Evolutionary conservation across 768 basidiomycete genomes (phyloP), one percentile per base, ranked within the genome.

Genomic region (Auriscalpium microsporum): DNA sequence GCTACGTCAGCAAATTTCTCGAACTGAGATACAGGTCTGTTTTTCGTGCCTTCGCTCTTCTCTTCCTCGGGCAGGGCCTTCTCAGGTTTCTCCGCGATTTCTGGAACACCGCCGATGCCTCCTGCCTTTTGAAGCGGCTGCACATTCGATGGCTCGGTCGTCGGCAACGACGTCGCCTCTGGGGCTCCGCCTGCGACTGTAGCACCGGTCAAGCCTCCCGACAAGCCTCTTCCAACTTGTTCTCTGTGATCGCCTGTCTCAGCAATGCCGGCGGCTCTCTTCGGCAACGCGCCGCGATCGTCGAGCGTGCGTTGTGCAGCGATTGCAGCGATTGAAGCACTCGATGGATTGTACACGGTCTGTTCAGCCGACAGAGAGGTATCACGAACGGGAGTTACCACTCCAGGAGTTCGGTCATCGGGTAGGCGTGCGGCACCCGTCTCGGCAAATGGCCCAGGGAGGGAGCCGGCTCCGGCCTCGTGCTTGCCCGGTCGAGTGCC

Each of bases 81-180:
- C 9, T 44, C 28, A 48, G 23, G 50, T 23, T 60, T 52, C 5
- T 50, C 48, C 10, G 40, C 54, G 42, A 10, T n/a, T 19, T 63
- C 66, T 8, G 62, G 64, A 17, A 66, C 63, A 13, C 58, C 53
- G 46, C 65, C 66, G 6, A 51, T 64, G 13, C 65, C 66, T 16
- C 51, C 62, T n/a, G 61, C 59, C 52, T 52, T 60, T 50, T 65
- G 65, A 4, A 54, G 45, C 4, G 60, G 13, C 16, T 34, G 35
- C 2, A 60, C 57, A 11, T 66, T 64, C 1, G 54, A 48, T 28
- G 60, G 14, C 53, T 63, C 64, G 36, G 56, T 51, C 10, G 58
- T 54, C 2, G 64, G 60, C 19, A 65, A 53, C 1, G 62, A 63
- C 19, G 36, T 64, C 19, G 19, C 42, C 9, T 3, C 13, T 17